Base-by-base conservation (phyloP, 257 asterid species). In the Echium plantagineum region DNA sequence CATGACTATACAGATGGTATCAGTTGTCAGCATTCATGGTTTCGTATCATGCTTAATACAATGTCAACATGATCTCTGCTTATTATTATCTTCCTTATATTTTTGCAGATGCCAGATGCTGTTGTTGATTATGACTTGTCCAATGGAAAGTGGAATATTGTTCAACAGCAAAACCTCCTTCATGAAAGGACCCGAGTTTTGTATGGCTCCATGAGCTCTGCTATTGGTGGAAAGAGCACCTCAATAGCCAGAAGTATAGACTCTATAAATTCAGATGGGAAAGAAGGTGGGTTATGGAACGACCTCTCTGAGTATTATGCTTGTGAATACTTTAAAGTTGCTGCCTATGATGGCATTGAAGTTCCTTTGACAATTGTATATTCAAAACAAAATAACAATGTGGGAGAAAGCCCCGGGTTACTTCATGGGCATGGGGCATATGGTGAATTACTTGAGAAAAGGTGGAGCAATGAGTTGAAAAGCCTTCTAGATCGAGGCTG, bases 401-500 rank as follows among this genome's bases (percentile, higher is more conserved):
- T 59, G 55, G 83, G 80, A 60, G 81, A 78, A 64, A 81, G 74
- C 73, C 97, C 98, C 21, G 98, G 98, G 57, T 77, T 93, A 73
- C 95, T 93, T 70, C 94, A 83, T 67, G 98, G 94, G 19, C 97
- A 93, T 67, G 98, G 98, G 53, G 94, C 94, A 64, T 93, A 86
- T 66, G 89, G 98, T 63, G 97, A 93, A 72, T 69, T 84, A 74
- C 90, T 93, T 22, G 97, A 88, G 72, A 89, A 93, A 77, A 69
- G 97, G 72, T 93, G 98, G 98, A 79, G 59, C 46, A 66, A 64
- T 63, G 73, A 80, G 70, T 80, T 79, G 46, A 77, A 76, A 66
- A 93, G 97, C 76, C 94, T 93, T 71, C 97, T 93, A 49, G 97
- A 93, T 75, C 98, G 97, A 70, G 97, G 96, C 65, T 93, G 98